These are phyloP conservation scores for Fragilariopsis cylindrus DNA, from an alignment of 108 stramenopile genomes.

Conservation along the genomic window DNA sequence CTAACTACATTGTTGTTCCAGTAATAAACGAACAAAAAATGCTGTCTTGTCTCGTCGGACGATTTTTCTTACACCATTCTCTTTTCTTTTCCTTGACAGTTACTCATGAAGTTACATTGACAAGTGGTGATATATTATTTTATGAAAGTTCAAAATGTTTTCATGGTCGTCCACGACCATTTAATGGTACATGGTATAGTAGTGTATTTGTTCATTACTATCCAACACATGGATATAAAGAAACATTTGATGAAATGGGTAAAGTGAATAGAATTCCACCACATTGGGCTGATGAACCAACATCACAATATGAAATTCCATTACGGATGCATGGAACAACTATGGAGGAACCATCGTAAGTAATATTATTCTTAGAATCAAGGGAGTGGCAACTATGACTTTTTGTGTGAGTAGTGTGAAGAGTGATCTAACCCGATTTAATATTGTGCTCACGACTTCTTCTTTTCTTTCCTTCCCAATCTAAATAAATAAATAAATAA, in stretches of 20 bases:
- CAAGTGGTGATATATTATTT: slow-evolving; percentile 76
- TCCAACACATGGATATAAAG: slow-evolving; percentile 51
- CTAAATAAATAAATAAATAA: neutral
- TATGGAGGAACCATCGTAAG: slow-evolving; percentile 53
- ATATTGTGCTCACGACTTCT: too few relatives aligned
- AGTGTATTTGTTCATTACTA: slow-evolving; percentile 80
- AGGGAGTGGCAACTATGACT: neutral
- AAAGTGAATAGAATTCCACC: slow-evolving; percentile 54
- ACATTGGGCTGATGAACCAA: slow-evolving; percentile 37
- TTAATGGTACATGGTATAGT: slow-evolving; percentile 72
- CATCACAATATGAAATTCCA: slow-evolving; percentile 21
- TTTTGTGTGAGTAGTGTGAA: neutral
- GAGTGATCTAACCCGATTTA: neutral
- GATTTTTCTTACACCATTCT: neutral
- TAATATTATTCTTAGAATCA: neutral
- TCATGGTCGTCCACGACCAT: slow-evolving; percentile 76
- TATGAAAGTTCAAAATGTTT: slow-evolving; percentile 85
- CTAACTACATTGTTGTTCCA: neutral
- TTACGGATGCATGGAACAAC: slow-evolving; percentile 57
- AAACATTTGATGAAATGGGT: slow-evolving; percentile 12
- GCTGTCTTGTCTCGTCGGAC: neutral
- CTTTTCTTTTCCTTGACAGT: slow-evolving; percentile 10
- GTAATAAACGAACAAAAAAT: neutral
- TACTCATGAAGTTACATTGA: slow-evolving; percentile 54
- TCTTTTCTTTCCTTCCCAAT: neutral